Evolutionary conservation across 805 yeast genomes (phyloP).

Genomic region (Lachancea nothofagi): DNA sequence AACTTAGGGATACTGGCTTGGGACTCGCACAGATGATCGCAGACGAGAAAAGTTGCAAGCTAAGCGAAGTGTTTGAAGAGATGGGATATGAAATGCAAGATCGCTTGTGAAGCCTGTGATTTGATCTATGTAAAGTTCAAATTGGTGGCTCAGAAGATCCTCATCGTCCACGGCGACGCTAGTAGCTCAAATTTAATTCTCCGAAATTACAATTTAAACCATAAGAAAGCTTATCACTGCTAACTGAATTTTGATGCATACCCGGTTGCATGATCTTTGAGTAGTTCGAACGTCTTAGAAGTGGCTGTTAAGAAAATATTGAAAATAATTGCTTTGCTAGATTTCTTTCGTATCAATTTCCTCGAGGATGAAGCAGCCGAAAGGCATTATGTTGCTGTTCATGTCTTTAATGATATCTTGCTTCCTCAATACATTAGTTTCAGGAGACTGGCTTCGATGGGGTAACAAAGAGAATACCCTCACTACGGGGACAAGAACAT

Average conservation of each 20-base stretch:
- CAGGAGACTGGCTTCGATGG: slow-evolving; percentile 4
- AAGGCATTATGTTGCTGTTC: slow-evolving; percentile 5
- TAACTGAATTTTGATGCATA: too few relatives aligned
- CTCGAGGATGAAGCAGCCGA: slow-evolving; percentile 6
- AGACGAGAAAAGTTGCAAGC: slow-evolving; percentile 45
- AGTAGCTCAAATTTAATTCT: too few relatives aligned
- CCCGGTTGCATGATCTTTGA: not conserved
- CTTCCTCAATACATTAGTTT: not conserved
- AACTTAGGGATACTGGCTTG: slow-evolving; percentile 56
- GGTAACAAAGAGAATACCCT: not conserved
- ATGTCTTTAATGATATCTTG: not conserved
- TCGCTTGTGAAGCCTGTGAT: not conserved
- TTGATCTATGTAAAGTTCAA: not conserved
- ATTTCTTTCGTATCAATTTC: not conserved
- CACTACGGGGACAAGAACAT: not conserved
- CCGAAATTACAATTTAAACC: too few relatives aligned
- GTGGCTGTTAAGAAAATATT: too few relatives aligned
- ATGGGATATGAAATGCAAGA: slow-evolving; percentile 37
- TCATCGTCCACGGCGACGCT: too few relatives aligned
- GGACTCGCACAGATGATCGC: slow-evolving; percentile 55
- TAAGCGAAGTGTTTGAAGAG: slow-evolving; percentile 47
- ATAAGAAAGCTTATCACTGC: too few relatives aligned
- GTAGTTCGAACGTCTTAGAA: not conserved
- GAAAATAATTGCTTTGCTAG: not conserved
- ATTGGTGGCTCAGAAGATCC: not conserved